A percentile compares a stretch with the other conserved stretches of the same genome.
phyloP scores from a whole-genome alignment of 192 early-diverging fungal genomes.

The Pecoramyces ruminantium region DNA sequence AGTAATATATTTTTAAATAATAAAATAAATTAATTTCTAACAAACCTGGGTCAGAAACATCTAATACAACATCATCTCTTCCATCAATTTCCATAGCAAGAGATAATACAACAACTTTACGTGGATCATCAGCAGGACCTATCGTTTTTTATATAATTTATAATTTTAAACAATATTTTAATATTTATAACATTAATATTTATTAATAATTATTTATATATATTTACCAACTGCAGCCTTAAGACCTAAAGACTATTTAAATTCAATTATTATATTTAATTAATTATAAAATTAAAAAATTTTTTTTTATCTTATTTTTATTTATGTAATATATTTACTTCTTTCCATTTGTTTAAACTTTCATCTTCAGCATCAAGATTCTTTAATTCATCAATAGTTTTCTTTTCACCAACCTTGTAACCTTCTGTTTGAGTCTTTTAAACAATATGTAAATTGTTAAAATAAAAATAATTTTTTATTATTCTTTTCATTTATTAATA shows the following conservation, averaged over 20 bases:
- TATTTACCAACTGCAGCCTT: slow-evolving; percentile 16
- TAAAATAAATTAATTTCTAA: background rate
- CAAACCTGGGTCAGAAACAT: slow-evolving; percentile 56
- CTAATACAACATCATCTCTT: slow-evolving; percentile 55
- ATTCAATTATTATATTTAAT: background rate
- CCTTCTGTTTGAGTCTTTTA: slow-evolving; percentile 44
- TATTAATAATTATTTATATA: too few relatives aligned
- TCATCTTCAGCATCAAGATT: slow-evolving; percentile 78
- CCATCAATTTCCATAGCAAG: slow-evolving; percentile 57
- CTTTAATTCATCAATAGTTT: slow-evolving; percentile 68
- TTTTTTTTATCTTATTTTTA: too few relatives aligned
- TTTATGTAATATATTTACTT: slow-evolving; percentile 1
- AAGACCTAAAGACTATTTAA: slow-evolving; percentile 58
- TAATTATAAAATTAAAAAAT: background rate
- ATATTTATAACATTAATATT: too few relatives aligned
- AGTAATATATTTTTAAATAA: too few relatives aligned
- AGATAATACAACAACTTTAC: slow-evolving; percentile 56
- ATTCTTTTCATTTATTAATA: too few relatives aligned
- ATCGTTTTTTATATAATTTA: background rate
- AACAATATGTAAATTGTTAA: too few relatives aligned
- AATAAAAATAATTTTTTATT: too few relatives aligned
- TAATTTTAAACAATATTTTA: too few relatives aligned
- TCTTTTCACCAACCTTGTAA: slow-evolving; percentile 86
- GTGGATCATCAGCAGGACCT: slow-evolving; percentile 38
- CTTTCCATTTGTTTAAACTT: slow-evolving; percentile 94